Evolutionary conservation across 225 moss, liverwort and hornwort genomes (phyloP).

Genomic region (Lunularia cruciata): DNA sequence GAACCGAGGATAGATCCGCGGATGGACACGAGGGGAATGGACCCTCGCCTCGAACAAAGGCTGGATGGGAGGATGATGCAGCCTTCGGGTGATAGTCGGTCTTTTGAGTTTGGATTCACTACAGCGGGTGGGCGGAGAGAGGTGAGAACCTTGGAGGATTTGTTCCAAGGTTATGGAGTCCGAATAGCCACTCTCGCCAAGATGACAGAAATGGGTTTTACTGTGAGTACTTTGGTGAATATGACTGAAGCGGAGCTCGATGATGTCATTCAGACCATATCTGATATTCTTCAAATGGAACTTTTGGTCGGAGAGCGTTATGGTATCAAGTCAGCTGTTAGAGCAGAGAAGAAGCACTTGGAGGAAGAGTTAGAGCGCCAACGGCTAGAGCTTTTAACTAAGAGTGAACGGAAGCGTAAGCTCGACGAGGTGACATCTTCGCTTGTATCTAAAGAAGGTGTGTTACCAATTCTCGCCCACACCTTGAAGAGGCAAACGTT

Average conservation of each 20-base stretch:
- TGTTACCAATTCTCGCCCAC: constrained; percentile 2
- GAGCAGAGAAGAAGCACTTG: constrained; percentile 76
- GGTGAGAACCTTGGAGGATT: constrained; percentile 53
- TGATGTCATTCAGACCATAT: constrained; percentile 58
- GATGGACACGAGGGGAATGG: constrained; percentile 25
- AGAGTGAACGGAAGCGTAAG: constrained; percentile 76
- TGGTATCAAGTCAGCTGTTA: constrained; percentile 89
- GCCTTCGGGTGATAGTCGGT: constrained; percentile 31
- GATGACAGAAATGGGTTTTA: constrained; percentile 69
- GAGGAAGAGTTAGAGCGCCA: constrained; percentile 92
- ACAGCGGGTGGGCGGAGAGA: constrained; percentile 45
- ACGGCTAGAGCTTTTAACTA: constrained; percentile 69
- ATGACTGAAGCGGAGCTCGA: constrained; percentile 67
- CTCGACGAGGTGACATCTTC: constrained; percentile 67
- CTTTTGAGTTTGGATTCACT: constrained; percentile 62
- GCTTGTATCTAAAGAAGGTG: constrained; percentile 74
- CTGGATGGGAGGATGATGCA: constrained; percentile 34
- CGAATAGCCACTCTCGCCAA: constrained; percentile 52
- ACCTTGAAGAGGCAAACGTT: constrained; percentile 2
- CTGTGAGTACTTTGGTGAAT: constrained; percentile 55
- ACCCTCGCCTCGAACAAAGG: constrained; percentile 25
- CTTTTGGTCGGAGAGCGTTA: constrained; percentile 96
- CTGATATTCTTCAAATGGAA: constrained; percentile 67
- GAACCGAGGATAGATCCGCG: constrained; percentile 34
- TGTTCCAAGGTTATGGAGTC: constrained; percentile 61